phyloP scores from a whole-genome alignment of 441 rosid species.

The Kokia cookei region DNA sequence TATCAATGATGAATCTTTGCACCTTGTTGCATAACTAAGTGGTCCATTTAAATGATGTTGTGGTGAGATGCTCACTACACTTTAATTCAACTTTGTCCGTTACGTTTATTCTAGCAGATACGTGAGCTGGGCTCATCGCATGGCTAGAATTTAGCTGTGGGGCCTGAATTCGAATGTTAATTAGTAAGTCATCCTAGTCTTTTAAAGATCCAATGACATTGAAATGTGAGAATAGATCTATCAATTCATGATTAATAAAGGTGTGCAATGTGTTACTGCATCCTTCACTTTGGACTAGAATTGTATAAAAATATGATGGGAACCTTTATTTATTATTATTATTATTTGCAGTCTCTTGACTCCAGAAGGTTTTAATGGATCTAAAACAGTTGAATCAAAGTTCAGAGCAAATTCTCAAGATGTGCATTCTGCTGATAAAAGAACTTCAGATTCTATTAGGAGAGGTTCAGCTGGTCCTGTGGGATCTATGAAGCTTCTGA shows the following conservation, averaged over 20 bases:
- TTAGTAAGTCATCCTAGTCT: background rate
- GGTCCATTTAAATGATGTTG: background rate
- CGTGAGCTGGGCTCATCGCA: background rate
- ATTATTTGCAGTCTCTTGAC: conserved; percentile 34
- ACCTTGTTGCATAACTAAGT: background rate
- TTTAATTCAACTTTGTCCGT: conserved; percentile 1
- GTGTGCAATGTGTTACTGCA: background rate
- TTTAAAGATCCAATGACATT: background rate
- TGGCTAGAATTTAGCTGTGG: background rate
- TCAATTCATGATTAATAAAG: background rate
- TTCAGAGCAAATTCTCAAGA: conserved; percentile 28
- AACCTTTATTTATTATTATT: background rate
- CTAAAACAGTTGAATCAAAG: conserved; percentile 20
- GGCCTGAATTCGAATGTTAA: background rate
- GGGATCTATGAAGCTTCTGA: conserved; percentile 85
- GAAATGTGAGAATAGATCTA: background rate
- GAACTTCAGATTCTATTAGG: conserved; percentile 40
- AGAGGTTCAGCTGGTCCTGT: conserved; percentile 88
- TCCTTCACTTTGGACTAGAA: background rate
- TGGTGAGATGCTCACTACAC: background rate
- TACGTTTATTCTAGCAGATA: background rate
- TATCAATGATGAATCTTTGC: background rate
- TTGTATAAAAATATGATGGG: conserved; percentile 4
- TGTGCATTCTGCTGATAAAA: conserved; percentile 26
- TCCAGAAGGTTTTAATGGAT: conserved; percentile 30